Evolutionary conservation across 163 green algal genomes (phyloP).

Genomic region (Trebouxiophyceae sp.): DNA sequence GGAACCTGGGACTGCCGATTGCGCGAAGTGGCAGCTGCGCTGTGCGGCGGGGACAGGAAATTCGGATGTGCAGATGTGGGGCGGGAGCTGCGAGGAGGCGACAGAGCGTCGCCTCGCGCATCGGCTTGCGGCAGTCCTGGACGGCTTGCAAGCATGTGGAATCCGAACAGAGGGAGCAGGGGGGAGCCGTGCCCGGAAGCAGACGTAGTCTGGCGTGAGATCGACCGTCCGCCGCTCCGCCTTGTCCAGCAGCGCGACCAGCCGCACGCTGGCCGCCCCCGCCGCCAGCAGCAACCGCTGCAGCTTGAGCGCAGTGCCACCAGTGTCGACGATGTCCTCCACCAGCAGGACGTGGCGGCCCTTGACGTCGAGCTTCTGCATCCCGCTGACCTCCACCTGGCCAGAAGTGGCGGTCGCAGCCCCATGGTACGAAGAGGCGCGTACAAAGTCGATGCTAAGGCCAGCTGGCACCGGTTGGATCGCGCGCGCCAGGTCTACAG

Average conservation of each 20-base stretch:
- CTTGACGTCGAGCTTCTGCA: constrained; percentile 1
- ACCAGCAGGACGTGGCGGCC: constrained; percentile 34
- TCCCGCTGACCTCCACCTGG: constrained; percentile 9
- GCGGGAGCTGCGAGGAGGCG: too few species aligned
- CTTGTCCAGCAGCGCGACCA: constrained; percentile 69
- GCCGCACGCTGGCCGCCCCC: constrained; percentile 41
- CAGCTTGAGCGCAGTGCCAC: constrained; percentile 41
- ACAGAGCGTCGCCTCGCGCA: too few species aligned
- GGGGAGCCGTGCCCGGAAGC: constrained; percentile 39
- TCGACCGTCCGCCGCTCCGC: constrained; percentile 32
- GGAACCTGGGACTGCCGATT: too few species aligned
- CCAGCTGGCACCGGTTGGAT: constrained; percentile 41
- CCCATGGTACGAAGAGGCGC: constrained; percentile 17
- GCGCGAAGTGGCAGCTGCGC: too few species aligned
- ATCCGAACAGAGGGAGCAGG: too few species aligned
- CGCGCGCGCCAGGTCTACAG: constrained; percentile 37
- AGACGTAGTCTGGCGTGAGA: constrained; percentile 43
- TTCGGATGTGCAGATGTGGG: too few species aligned
- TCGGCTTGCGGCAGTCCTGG: too few species aligned
- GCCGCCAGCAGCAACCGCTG: constrained; percentile 19
- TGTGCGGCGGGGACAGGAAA: too few species aligned
- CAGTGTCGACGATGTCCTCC: constrained; percentile 83
- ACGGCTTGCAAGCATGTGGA: too few species aligned
- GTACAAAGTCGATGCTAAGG: constrained; percentile 46
- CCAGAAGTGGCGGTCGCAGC: constrained; percentile 12